Base-by-base conservation (phyloP, 768 basidiomycete genomes). In the Phaeotremella fagi region DNA sequence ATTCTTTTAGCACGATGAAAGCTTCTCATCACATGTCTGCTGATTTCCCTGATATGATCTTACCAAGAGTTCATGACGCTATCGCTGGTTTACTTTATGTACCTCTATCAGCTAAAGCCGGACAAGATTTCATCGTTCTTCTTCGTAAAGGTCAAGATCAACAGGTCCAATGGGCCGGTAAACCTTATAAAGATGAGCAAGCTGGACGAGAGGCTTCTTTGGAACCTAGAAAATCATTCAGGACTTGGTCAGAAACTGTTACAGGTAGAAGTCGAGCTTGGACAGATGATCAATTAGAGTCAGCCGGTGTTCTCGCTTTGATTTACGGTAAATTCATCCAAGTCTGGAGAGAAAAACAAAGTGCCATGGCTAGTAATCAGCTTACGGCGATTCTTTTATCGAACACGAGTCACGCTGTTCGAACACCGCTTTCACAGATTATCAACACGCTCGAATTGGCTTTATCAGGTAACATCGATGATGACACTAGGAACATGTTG, bases 371-470 rank as follows among this genome's bases (percentile, higher is more conserved):
- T 55, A 81, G 82, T 3, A 88, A 83, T 29, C 84, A 83, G 68
- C 74, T 88, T 22, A 87, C 86, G 2, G 85, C 83, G 49, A 75
- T 89, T 12, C 66, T 90, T 31, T 75, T 90, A 6, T 84, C 85
- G 5, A 88, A 90, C 71, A 87, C 87, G 3, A 85, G 83, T 57
- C 87, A 90, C 65, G 88, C 89, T 79, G 85, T 86, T 82, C 61
- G 45, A 62, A 60, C 55, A 12, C 46, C 54, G 20, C 45, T 52
- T 7, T 48, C 88, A 63, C 86, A 88, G 63, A 88, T 89, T 60
- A 88, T 90, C 73, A 88, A 88, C 64, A 89, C 87, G 61, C 79
- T 89, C 44, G 87, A 90, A 71, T 79, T 88, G 67, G 87, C 88
- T 0, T 79, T 90, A 28, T 82, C 88, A 61, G 85, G 86, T 2